A percentile compares a stretch with the other conserved stretches of the same genome.
These are phyloP conservation scores for Hypoxylon fuscum DNA, from an alignment of 495 filamentous ascomycete species.

Conservation along the genomic window DNA sequence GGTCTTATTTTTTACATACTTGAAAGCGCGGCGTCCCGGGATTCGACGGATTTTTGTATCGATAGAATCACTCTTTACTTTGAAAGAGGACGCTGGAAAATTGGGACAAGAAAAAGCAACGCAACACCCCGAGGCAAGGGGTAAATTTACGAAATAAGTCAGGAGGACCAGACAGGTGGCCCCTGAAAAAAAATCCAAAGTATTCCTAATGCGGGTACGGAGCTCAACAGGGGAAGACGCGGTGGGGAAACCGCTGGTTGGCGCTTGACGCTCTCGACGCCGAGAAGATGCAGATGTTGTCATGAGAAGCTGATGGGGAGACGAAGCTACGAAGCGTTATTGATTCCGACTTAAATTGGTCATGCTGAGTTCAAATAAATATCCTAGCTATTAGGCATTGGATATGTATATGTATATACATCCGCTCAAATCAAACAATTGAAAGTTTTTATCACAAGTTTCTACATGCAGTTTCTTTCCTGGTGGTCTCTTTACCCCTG, in stretches of 20 bases:
- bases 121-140: constrained; percentile 5
- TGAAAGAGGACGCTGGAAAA: constrained; percentile 1
- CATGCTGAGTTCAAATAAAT: neutral
- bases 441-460: constrained; percentile 2
- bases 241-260: constrained; percentile 9
- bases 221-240: constrained; percentile 1
- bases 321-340: constrained; percentile 19
- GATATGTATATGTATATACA: constrained; percentile 5
- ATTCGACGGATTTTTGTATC: constrained; percentile 30
- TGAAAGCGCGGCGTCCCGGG: constrained; percentile 38
- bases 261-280: constrained; percentile 6
- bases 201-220: constrained; percentile 22
- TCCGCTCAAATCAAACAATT: constrained; percentile 7
- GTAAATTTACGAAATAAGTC: neutral
- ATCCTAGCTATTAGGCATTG: neutral
- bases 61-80: constrained; percentile 23
- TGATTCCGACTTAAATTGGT: constrained; percentile 5
- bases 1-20: constrained; percentile 9
- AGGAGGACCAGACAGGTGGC: neutral
- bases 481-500: too few relatives aligned
- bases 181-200: constrained; percentile 1
- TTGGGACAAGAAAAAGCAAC: constrained; percentile 1
- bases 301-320: constrained; percentile 15
- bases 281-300: constrained; percentile 3
- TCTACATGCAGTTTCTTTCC: too few relatives aligned